phyloP scores from a whole-genome alignment of 208 protist species.

The Tetramitus jugosus region DNA sequence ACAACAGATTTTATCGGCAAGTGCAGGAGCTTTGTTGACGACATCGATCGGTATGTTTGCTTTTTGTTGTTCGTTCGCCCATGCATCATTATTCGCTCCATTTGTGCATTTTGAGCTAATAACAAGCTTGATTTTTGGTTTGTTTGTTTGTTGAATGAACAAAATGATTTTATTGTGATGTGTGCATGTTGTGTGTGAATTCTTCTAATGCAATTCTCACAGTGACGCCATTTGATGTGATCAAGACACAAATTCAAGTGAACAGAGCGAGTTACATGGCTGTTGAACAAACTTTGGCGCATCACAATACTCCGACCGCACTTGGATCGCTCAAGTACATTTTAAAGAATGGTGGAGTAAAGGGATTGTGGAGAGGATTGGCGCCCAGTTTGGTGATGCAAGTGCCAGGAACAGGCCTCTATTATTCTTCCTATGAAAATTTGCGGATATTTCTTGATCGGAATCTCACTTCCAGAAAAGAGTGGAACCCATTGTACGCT shows the following conservation, averaged over 20 bases:
- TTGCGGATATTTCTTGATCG: background rate
- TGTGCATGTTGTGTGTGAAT: no score
- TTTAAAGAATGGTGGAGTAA: slow-evolving; percentile 9
- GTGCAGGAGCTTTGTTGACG: background rate
- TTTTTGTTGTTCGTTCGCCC: background rate
- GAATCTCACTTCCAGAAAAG: background rate
- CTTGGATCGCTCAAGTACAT: background rate
- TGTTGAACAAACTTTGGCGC: background rate
- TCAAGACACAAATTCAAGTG: background rate
- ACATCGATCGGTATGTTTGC: background rate
- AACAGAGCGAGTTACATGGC: no score
- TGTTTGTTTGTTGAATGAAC: no score
- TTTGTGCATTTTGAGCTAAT: no score
- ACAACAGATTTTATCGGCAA: background rate
- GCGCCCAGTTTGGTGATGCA: background rate
- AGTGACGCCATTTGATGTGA: background rate
- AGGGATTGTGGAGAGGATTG: slow-evolving; percentile 12
- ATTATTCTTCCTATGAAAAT: slow-evolving; percentile 18
- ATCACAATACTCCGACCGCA: background rate
- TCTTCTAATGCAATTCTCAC: background rate
- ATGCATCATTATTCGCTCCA: no score
- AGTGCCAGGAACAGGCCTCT: background rate
- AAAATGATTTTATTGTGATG: no score
- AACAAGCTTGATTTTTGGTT: no score
- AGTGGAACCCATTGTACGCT: background rate